phyloP scores from a whole-genome alignment of 306 rosid genomes.

The Pyrus bretschneideri region DNA sequence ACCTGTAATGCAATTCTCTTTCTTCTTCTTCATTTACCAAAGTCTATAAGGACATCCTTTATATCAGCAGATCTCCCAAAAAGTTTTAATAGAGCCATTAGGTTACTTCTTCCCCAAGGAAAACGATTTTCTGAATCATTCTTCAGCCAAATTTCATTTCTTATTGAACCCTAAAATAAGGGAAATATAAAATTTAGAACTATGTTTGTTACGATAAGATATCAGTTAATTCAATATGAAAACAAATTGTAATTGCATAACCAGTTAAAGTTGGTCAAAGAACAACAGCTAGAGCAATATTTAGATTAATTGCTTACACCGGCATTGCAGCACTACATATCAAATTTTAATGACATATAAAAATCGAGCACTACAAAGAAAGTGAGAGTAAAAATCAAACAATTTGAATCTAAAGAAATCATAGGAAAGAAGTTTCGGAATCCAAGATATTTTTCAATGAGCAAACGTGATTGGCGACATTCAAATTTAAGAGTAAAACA shows the following conservation, averaged over 20 bases:
- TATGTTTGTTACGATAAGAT: neutral
- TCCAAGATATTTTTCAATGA: neutral
- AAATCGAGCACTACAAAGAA: neutral
- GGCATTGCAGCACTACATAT: neutral
- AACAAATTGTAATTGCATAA: neutral
- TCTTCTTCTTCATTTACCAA: too few relatives aligned
- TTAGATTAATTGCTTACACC: neutral
- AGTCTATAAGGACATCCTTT: too few relatives aligned
- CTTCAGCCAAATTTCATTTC: neutral
- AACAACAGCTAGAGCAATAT: neutral
- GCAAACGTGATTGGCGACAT: neutral
- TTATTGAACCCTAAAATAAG: neutral
- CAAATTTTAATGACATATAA: neutral
- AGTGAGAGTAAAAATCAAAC: neutral
- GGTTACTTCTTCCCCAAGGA: neutral
- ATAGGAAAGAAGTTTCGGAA: neutral
- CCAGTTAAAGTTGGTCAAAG: neutral
- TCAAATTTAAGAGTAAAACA: neutral
- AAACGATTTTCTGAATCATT: neutral
- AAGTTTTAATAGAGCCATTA: neutral
- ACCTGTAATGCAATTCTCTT: too few relatives aligned
- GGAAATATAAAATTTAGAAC: neutral
- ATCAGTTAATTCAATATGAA: neutral
- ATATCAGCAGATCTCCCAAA: neutral
- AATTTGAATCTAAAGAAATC: neutral